Evolutionary conservation across 768 basidiomycete species (phyloP), one percentile per base, ranked within the genome.

Genomic region (Mycena venus): DNA sequence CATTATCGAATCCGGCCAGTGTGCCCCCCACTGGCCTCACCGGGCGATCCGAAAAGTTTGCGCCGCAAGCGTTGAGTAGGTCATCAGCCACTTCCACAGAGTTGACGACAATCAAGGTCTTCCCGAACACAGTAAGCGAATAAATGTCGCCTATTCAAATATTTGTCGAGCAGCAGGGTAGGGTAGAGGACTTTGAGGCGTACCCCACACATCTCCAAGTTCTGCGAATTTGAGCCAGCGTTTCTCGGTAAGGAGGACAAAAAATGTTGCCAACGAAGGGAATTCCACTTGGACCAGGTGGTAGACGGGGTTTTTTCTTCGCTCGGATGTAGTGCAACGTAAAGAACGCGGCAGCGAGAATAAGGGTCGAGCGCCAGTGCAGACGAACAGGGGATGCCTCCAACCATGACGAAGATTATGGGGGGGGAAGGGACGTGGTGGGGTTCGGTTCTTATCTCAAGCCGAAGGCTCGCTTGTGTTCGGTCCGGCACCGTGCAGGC

Each of bases 1-100:
- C 53, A 36, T 77, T 74, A n/a, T 74, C 61, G 70, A 75, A 79
- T 1, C 80, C 79, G 12, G 75, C 36, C 9, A 81, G 74, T 42
- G 12, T 23, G 8, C 56, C 56, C 27, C 32, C 32, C 27, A 59
- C 15, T 10, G 21, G 32, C 12, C 3, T 14, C 56, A 59, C 56
- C 21, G 56, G 56, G 32, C 56, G 56, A 17, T 59, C 21, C 14
- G 56, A 34, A 59, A 59, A 59, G 11, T 34, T 59, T 29, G 34
- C 56, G 3, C 56, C 56, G 56, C 34, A 17, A 12, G n/a, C 34
- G 21, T 36, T 17, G n/a, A 59, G 56, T 14, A 59, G 34, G n/a
- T 59, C 56, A 17, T 59, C 56, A 3, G 56, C 56, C 5, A 36
- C 34, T 36, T 59, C 17, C n/a, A 12, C 21, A 3, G 56, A 59